These are phyloP conservation scores for Punctularia strigosozonata DNA, from an alignment of 768 basidiomycete species.

Conservation along the genomic window DNA sequence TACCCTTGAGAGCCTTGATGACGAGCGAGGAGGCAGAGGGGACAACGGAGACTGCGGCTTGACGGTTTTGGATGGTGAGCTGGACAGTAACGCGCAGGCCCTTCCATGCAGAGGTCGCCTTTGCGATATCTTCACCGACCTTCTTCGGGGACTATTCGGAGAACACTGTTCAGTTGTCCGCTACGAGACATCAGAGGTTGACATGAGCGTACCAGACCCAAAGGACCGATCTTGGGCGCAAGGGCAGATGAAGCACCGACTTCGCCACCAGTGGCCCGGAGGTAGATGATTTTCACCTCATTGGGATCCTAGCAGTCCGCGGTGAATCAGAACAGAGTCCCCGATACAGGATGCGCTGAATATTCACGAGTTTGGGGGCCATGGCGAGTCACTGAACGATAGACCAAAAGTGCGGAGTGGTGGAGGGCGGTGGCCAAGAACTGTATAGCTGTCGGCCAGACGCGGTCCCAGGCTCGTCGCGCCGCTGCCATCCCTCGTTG, in stretches of 20 bases:
- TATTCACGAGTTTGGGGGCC: slow-evolving; percentile 70
- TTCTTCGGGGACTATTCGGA: slow-evolving; percentile 88
- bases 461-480: background rate
- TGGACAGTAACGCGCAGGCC: slow-evolving; percentile 98
- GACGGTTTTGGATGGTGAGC: slow-evolving; percentile 99
- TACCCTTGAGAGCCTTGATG: slow-evolving; percentile 96
- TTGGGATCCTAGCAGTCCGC: slow-evolving; percentile 67
- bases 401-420: slow-evolving; percentile 5
- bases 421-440: slow-evolving; percentile 6
- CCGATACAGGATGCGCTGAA: slow-evolving; percentile 1
- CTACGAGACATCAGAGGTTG: background rate
- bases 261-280: slow-evolving; percentile 97
- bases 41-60: slow-evolving; percentile 93
- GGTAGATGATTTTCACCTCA: slow-evolving; percentile 98
- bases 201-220: slow-evolving; percentile 75
- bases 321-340: background rate
- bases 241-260: slow-evolving; percentile 97
- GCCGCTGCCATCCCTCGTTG: background rate
- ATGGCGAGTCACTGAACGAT: slow-evolving; percentile 29
- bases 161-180: background rate
- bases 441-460: slow-evolving; percentile 38
- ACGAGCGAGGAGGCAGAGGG: slow-evolving; percentile 96
- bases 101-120: slow-evolving; percentile 97
- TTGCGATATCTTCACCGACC: slow-evolving; percentile 99
- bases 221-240: slow-evolving; percentile 99